Percentiles rank a stretch among this genome's conserved stretches.
Conservation (phyloP, 169 alveolate species). For the Babesia sp. region DNA sequence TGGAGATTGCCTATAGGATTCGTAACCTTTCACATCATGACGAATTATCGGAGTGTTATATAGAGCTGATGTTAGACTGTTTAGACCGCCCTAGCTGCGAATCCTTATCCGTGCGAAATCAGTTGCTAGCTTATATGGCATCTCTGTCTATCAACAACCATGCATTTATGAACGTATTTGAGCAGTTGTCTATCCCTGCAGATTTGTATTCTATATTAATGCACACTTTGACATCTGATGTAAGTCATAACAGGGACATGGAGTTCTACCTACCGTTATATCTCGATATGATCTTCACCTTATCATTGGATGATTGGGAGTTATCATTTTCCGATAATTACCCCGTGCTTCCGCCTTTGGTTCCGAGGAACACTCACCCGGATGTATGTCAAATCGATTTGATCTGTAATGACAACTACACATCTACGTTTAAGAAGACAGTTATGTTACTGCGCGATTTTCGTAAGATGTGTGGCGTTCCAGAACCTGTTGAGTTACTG, state of each 20-base stretch:
- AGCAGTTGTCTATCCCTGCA: constrained; percentile 1
- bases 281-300: constrained; percentile 24
- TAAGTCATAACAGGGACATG: constrained; percentile 20
- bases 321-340: constrained; percentile 11
- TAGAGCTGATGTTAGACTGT: constrained; percentile 11
- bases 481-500: background rate
- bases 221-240: constrained; percentile 6
- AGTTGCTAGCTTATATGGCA: constrained; percentile 13
- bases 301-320: constrained; percentile 5
- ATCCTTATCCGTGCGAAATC: background rate
- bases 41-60: background rate
- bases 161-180: constrained; percentile 2
- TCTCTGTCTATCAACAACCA: background rate
- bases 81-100: background rate
- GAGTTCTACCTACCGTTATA: constrained; percentile 12
- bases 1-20: constrained; percentile 7
- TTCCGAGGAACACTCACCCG: background rate
- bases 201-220: constrained; percentile 4
- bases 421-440: background rate
- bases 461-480: background rate
- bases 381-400: constrained; percentile 23
- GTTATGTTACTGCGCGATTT: constrained; percentile 8
- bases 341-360: constrained; percentile 22
- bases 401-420: constrained; percentile 11
- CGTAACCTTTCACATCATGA: constrained; percentile 5